Evolutionary conservation across 495 filamentous ascomycete species (phyloP), one percentile per base, ranked within the genome.

Genomic region (Platismatia glauca): DNA sequence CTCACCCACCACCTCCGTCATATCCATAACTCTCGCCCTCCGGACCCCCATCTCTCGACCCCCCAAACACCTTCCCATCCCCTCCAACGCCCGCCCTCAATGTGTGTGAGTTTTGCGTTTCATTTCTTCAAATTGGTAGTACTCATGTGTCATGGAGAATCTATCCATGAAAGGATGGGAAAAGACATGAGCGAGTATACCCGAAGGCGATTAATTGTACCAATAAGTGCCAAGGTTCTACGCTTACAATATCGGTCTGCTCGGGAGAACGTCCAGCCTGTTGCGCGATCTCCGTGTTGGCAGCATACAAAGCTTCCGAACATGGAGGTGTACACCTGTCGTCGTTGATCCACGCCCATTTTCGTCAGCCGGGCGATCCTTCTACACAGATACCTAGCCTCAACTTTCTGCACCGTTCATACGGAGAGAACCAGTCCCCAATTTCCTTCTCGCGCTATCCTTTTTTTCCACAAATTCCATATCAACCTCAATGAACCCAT

Each of bases 1-100:
- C 46, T 12, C 46, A 0, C 22, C 24, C 5, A 15, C 2, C 24
- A 15, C 2, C 24, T 29, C 46, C 4, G 58, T 35, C 48, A 61
- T 8, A 12, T 65, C 59, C 0, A 61, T 31, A 20, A 53, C 29
- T 5, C 18, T 38, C 3, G 24, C 48, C 9, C 22, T 52, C 5
- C 27, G 7, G 1, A 13, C 9, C 34, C 6, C 22, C 50, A 24
- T 12, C 53, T 0, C 31, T 24, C 6, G 50, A 50, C 7, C 35
- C 58, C 46, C 18, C 34, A 8, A 48, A 20, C 12, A 31, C 43
- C 11, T 31, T 22, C 13, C 0, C 22, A 20, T 35, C 16, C 61
- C 39, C 29, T 15, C 39, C 43, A 59, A 48, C 5, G 37, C 12
- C 20, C 58, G 63, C 22, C 63, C 63, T n/a, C n/a, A n/a, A n/a